Conservation (phyloP, 495 filamentous ascomycete genomes). For the Schizothecium vesticola region DNA sequence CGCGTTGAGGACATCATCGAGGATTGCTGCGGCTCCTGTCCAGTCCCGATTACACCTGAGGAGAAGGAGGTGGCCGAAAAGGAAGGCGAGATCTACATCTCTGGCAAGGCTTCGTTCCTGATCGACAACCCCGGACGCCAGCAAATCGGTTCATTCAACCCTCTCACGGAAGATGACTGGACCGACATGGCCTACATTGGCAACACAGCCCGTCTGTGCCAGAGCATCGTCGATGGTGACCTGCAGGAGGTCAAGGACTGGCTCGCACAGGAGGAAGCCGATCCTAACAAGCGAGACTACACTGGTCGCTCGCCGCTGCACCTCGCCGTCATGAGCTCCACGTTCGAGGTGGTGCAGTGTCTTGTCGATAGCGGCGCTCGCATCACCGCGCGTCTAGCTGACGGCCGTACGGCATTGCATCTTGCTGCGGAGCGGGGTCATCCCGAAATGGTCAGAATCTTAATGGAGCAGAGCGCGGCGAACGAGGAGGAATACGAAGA, state of each 20-base stretch:
- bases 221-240: slow-evolving; percentile 69
- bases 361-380: slow-evolving; percentile 68
- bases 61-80: slow-evolving; percentile 62
- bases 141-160: slow-evolving; percentile 64
- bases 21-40: slow-evolving; percentile 77
- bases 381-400: slow-evolving; percentile 63
- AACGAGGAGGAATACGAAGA: slow-evolving; percentile 65
- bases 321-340: slow-evolving; percentile 61
- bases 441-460: slow-evolving; percentile 59
- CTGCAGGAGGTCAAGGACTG: slow-evolving; percentile 59
- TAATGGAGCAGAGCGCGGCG: slow-evolving; percentile 60
- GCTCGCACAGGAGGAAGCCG: slow-evolving; percentile 54
- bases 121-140: slow-evolving; percentile 69
- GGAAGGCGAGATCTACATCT: slow-evolving; percentile 67
- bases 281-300: slow-evolving; percentile 63
- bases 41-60: slow-evolving; percentile 58
- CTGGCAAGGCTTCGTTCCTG: slow-evolving; percentile 63
- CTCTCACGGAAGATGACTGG: slow-evolving; percentile 75
- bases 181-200: slow-evolving; percentile 75
- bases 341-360: slow-evolving; percentile 58
- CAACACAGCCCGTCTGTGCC: slow-evolving; percentile 64
- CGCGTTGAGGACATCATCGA: slow-evolving; percentile 58
- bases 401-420: slow-evolving; percentile 74
- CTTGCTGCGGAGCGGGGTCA: slow-evolving; percentile 65
- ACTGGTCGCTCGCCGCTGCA: slow-evolving; percentile 76